These are phyloP conservation scores for Paramecium primaurelia DNA, from an alignment of 73 alveolate genomes.

Conservation along the genomic window DNA sequence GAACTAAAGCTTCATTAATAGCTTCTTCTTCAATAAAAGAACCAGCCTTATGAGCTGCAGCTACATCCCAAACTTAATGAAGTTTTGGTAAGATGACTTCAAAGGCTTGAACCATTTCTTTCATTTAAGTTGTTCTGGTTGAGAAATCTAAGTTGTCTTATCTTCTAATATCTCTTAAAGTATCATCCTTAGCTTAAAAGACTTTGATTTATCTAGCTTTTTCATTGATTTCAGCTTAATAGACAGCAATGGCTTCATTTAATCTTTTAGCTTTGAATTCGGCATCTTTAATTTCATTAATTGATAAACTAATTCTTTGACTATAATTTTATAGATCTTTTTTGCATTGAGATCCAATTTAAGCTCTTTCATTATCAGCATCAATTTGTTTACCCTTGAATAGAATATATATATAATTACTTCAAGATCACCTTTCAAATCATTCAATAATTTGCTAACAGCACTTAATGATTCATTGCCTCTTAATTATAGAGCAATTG, in stretches of 20 bases:
- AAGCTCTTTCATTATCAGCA: conserved; percentile 42
- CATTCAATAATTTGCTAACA: conserved; percentile 49
- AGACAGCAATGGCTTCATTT: conserved; percentile 48
- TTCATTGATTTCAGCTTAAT: conserved; percentile 42
- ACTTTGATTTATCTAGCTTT: conserved; percentile 19
- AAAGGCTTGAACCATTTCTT: conserved; percentile 49
- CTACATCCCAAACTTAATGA: conserved; percentile 45
- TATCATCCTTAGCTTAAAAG: conserved; percentile 46
- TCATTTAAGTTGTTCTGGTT: conserved; percentile 37
- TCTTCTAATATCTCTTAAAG: conserved; percentile 50
- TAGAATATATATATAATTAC: not conserved
- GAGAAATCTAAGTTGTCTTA: conserved; percentile 36
- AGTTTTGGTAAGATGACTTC: conserved; percentile 47
- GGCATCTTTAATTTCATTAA: conserved; percentile 46
- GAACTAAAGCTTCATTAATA: conserved; percentile 33
- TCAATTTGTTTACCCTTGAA: conserved; percentile 40
- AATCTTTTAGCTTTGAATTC: conserved; percentile 53
- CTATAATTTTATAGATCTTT: conserved; percentile 44
- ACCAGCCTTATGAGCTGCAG: conserved; percentile 42
- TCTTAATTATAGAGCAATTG: conserved; percentile 43
- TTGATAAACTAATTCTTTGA: conserved; percentile 25
- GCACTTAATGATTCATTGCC: conserved; percentile 53
- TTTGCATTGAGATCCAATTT: conserved; percentile 47
- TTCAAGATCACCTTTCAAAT: conserved; percentile 36
- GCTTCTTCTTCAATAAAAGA: conserved; percentile 47